Evolutionary conservation across 2,329 filamentous ascomycete species (phyloP), one percentile per base, ranked within the genome.

Genomic region (Aspergillus carbonarius): DNA sequence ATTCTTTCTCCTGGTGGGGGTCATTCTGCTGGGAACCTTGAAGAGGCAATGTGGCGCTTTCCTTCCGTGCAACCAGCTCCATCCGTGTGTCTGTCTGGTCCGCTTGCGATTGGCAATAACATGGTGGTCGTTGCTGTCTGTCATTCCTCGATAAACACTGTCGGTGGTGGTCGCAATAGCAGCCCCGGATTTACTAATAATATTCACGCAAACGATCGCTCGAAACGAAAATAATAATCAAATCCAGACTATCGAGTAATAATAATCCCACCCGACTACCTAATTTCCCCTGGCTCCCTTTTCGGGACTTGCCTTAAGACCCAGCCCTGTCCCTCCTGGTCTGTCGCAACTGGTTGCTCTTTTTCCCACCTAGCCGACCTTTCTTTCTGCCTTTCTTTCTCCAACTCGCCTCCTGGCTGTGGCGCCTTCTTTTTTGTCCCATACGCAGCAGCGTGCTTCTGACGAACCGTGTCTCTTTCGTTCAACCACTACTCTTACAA

Each of bases 61-160:
- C 58, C 37, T 62, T 48, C 58, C 37, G 60, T 54, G 37, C 51
- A 30, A 54, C 35, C 48, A 35, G 30, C 32, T 37, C 48, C 30
- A 51, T 34, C 23, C 17, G 49, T 52, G 50, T 32, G 25, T n/a
- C n/a, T n/a, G 23, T 55, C 47, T 58, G 32, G 57, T 51, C 49
- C 51, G 55, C 50, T 56, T 62, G 60, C 58, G 48, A 62, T 58
- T 62, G 60, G 60, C 39, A 60, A 55, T 17, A 10, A 37, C 17
- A n/a, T 9, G 9, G 25, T 23, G 39, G 40, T 39, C 51, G 60
- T 60, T 62, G 44, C 60, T 60, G 51, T 58, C 52, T 60, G 58
- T 60, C 58, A 62, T 62, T 62, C 58, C 48, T 58, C 35, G 49
- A 60, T 44, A 15, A 52, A 47, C 40, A 44, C 42, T 34, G 30